These are phyloP conservation scores for Tylopilus microsporus DNA, from an alignment of 1,284 basidiomycete species.

Conservation along the genomic window DNA sequence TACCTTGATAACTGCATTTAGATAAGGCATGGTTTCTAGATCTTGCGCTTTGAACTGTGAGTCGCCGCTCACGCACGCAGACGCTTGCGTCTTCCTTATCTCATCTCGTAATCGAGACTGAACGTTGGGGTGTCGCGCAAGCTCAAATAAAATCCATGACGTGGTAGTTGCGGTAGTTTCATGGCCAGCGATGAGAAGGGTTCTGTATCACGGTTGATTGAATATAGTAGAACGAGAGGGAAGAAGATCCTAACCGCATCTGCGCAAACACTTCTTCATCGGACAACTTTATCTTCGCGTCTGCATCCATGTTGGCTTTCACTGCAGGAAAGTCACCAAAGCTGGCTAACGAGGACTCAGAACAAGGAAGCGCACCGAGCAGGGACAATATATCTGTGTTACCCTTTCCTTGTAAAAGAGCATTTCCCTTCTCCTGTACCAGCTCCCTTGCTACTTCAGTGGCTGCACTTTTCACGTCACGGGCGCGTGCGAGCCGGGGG, in stretches of 20 bases:
- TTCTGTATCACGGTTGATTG: conserved; percentile 9
- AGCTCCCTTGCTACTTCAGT: conserved; percentile 36
- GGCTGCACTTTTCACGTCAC: conserved; percentile 23
- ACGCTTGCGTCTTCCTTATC: conserved; percentile 32
- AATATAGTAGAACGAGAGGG: not conserved
- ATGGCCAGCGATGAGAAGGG: conserved; percentile 43
- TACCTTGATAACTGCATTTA: conserved; percentile 52
- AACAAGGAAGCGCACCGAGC: conserved; percentile 30
- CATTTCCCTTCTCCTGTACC: conserved; percentile 40
- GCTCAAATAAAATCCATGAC: conserved; percentile 40
- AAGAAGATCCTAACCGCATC: conserved; percentile 37
- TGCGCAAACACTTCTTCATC: conserved; percentile 52
- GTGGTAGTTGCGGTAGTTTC: conserved; percentile 46
- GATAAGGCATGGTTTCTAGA: conserved; percentile 48
- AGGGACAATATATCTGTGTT: conserved; percentile 40
- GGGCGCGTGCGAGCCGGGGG: conserved; percentile 34
- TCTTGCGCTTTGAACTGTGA: conserved; percentile 40
- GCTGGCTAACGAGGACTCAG: not conserved
- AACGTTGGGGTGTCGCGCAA: conserved; percentile 35
- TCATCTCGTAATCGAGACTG: conserved; percentile 42
- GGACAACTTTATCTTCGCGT: conserved; percentile 39
- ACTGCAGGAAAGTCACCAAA: conserved; percentile 33
- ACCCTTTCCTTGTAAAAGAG: conserved; percentile 29
- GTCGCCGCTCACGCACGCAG: conserved; percentile 35
- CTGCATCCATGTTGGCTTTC: conserved; percentile 47